Conservation (phyloP, 1,139 yeast genomes). For the Hanseniaspora gamundiae region DNA sequence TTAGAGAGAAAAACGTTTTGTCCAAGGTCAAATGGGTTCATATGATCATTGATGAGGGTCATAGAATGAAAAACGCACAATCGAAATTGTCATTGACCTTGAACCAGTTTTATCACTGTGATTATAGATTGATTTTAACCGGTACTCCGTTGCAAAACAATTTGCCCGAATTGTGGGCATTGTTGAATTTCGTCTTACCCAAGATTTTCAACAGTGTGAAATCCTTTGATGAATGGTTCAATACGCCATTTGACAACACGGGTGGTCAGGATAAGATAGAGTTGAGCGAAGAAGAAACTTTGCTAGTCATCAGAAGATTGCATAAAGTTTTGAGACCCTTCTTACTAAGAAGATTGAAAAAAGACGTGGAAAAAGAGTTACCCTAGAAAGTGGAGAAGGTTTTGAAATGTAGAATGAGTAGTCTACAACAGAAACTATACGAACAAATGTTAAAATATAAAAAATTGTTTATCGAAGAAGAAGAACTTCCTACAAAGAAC, state of each 20-base stretch:
- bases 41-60: slow-evolving; percentile 86
- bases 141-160: slow-evolving; percentile 85
- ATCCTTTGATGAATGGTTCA: slow-evolving; percentile 83
- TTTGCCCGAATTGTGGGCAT: slow-evolving; percentile 78
- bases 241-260: slow-evolving; percentile 73
- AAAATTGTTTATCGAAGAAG: slow-evolving; percentile 50
- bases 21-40: slow-evolving; percentile 68
- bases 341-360: slow-evolving; percentile 89
- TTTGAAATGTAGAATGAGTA: slow-evolving; percentile 86
- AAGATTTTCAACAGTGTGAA: slow-evolving; percentile 71
- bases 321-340: slow-evolving; percentile 90
- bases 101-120: slow-evolving; percentile 60
- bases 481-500: slow-evolving; percentile 12
- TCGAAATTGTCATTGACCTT: slow-evolving; percentile 63
- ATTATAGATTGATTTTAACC: slow-evolving; percentile 66
- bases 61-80: slow-evolving; percentile 71
- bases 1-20: slow-evolving; percentile 58
- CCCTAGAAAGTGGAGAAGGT: slow-evolving; percentile 69
- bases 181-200: slow-evolving; percentile 71
- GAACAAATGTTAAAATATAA: slow-evolving; percentile 67
- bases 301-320: slow-evolving; percentile 84
- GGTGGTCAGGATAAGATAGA: slow-evolving; percentile 75
- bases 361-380: slow-evolving; percentile 92
- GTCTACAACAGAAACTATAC: slow-evolving; percentile 69
- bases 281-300: slow-evolving; percentile 63